Conservation (phyloP, 1,284 basidiomycete species). For the Ustilago vetiveriae region DNA sequence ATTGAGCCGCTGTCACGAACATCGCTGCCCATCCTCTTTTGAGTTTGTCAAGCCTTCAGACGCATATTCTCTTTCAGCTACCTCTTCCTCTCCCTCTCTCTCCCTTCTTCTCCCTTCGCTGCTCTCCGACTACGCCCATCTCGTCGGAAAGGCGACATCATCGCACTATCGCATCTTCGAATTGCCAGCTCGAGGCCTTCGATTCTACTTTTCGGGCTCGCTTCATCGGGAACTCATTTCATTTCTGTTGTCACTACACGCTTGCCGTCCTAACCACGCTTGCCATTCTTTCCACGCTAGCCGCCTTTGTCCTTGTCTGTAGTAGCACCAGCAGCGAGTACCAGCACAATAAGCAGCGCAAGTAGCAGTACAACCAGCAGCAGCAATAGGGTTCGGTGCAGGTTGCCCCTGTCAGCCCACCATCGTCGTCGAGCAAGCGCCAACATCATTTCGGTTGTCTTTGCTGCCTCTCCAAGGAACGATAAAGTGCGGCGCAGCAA, state of each 20-base stretch:
- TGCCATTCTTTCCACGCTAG: constrained; percentile 1
- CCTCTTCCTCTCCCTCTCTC: background rate
- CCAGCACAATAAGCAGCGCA: no score
- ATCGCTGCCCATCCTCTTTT: no score
- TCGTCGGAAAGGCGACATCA: no score
- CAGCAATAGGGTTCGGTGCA: constrained; percentile 1
- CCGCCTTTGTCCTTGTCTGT: constrained; percentile 5
- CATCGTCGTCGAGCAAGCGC: constrained; percentile 5
- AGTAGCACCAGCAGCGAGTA: no score
- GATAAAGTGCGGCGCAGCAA: background rate
- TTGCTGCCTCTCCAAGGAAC: background rate
- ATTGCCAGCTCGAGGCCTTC: no score
- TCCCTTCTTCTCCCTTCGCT: background rate
- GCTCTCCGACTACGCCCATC: background rate
- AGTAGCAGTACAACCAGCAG: no score
- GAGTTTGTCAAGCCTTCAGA: no score
- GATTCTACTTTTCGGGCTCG: no score
- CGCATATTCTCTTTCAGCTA: background rate
- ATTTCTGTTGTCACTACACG: no score
- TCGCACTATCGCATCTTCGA: no score
- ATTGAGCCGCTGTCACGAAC: no score
- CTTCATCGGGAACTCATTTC: constrained; percentile 1
- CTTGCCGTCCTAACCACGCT: background rate
- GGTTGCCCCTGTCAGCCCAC: background rate
- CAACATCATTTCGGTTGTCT: no score